Percentiles rank a stretch among this genome's conserved stretches.
Evolutionary conservation across 2,329 filamentous ascomycete species (phyloP).

Genomic region (Penicillium janthinellum): DNA sequence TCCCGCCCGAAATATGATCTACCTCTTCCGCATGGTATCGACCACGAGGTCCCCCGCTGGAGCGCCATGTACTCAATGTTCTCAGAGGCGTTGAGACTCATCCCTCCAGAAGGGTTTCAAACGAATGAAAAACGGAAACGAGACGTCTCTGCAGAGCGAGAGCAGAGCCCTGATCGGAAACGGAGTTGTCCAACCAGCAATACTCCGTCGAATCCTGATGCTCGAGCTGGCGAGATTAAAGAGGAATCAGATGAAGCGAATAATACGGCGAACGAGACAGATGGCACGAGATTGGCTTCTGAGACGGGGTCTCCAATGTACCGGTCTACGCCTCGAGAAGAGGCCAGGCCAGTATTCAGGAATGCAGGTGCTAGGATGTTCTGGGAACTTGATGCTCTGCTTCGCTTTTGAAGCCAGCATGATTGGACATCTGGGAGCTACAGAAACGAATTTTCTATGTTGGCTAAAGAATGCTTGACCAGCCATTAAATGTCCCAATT

Average conservation of each 20-base stretch:
- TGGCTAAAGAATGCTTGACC: background rate
- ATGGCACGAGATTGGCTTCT: background rate
- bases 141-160: background rate
- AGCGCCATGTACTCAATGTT: conserved; percentile 12
- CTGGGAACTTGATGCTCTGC: conserved; percentile 9
- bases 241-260: background rate
- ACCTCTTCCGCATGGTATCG: conserved; percentile 6
- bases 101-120: conserved; percentile 4
- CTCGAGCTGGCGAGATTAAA: background rate
- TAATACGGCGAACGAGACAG: background rate
- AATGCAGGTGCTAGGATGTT: background rate
- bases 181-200: background rate
- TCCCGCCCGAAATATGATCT: conserved; percentile 1
- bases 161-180: background rate
- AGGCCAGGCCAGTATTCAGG: background rate
- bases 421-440: background rate
- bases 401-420: background rate
- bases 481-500: background rate
- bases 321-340: background rate
- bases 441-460: background rate
- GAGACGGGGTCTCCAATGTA: background rate
- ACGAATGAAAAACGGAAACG: background rate
- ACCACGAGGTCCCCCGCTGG: conserved; percentile 13
- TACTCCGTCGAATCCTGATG: background rate
- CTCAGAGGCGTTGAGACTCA: conserved; percentile 9